Evolutionary conservation across 768 basidiomycete genomes (phyloP), one percentile per base, ranked within the genome.

Genomic region (Suillus ampliporus): DNA sequence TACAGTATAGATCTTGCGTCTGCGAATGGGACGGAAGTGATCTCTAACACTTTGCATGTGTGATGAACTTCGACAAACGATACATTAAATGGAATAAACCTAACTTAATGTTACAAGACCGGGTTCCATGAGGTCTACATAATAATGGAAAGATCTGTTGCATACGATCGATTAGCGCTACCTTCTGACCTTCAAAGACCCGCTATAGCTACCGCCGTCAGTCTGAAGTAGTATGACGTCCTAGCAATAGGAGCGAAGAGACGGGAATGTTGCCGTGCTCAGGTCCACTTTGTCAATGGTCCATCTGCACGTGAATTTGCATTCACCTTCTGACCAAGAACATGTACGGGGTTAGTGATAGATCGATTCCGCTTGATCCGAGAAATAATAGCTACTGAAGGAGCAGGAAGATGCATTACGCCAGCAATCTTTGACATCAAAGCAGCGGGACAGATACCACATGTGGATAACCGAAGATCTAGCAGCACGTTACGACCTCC

Each of bases 11-110:
- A 40, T 38, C 54, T 56, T 56, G 23, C 38, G 38, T 56, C 54
- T 56, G 38, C 54, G 54, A 56, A 56, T 40, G 28, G 38, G 11
- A 56, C 54, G 54, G 54, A 56, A 5, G 38, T 56, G 54, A 40
- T 56, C n/a, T n/a, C 19, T n/a, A 56, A 26, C 26, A 38, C 38
- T 56, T 56, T 40, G 38, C 54, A 28, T 40, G 38, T 46, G 46
- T 54, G 37, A 54, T 54, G 23, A 38, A 26, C 37, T 38, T 56
- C 37, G 26, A 56, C 17, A 40, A 40, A 28, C 26, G 17, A 56
- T 40, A 56, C 6, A 10, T 56, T 35, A 28, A 54, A 54, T 54
- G 53, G 37, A 38, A 23, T 37, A 38, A 51, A 40, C 54, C 54
- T 56, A 56, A 56, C 38, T 56, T 31, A 56, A 13, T 26, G 54